A percentile compares a stretch with the other conserved stretches of the same genome.
phyloP scores from a whole-genome alignment of 1,284 basidiomycete genomes.

The Tilletia walkeri region DNA sequence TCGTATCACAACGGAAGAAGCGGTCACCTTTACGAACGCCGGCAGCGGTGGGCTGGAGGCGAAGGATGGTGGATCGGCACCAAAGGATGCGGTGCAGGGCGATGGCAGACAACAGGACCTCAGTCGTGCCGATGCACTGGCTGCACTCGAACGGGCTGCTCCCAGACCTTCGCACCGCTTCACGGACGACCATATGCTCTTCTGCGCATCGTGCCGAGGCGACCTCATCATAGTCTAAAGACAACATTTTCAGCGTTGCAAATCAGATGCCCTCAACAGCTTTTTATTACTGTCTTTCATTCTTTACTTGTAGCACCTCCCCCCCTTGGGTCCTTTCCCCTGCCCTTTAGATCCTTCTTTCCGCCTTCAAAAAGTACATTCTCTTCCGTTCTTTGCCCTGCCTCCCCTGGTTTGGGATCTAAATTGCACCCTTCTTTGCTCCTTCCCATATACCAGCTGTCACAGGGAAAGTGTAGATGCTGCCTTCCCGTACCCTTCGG shows the following conservation, averaged over 20 bases:
- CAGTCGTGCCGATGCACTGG: neutral
- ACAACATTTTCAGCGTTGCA: no score
- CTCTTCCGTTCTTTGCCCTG: no score
- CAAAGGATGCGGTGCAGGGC: slow-evolving; percentile 14
- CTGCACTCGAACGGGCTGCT: neutral
- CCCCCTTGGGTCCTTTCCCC: no score
- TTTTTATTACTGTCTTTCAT: no score
- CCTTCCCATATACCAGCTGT: no score
- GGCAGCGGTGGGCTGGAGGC: slow-evolving; percentile 14
- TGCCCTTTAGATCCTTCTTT: no score
- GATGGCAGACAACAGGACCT: neutral
- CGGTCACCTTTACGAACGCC: neutral
- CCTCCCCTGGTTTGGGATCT: neutral
- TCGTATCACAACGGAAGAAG: slow-evolving; percentile 23
- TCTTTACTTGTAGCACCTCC: no score
- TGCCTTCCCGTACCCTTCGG: no score
- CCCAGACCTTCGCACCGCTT: slow-evolving; percentile 26
- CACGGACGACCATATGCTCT: slow-evolving; percentile 28
- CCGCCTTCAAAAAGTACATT: no score
- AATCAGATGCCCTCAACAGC: no score
- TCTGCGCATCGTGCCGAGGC: slow-evolving; percentile 29
- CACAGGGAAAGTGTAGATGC: no score
- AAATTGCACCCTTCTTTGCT: no score
- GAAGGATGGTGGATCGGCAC: slow-evolving; percentile 13
- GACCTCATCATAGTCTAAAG: slow-evolving; percentile 28